Evolutionary conservation across 768 basidiomycete species (phyloP), one percentile per base, ranked within the genome.

Genomic region (Hygrocybe coccinea): DNA sequence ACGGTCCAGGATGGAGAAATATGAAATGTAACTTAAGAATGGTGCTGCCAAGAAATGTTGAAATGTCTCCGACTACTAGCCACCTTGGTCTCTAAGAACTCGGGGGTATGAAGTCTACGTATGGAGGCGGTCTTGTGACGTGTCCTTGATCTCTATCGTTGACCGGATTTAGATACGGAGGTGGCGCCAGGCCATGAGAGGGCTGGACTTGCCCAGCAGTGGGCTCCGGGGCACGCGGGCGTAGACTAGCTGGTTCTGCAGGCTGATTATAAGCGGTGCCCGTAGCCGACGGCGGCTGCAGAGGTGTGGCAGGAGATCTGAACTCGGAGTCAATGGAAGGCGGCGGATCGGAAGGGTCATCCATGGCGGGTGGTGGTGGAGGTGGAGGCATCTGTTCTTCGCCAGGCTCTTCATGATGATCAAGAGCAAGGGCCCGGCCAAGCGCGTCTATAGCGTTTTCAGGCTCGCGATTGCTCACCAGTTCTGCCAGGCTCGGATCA

Each of bases 301-400:
- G 64, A 39, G 71, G 58, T n/a, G 63, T 61, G 35, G 70, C 71
- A n/a, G 79, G 80, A 14, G 76, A 76, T 53, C 79, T 77, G 63
- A 86, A 90, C 48, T 84, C 86, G 8, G 87, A 90, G 68, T 93
- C 88, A 62, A 93, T 93, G 5, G 87, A 89, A 11, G 91, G 91
- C 4, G 91, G 91, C 19, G 90, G 91, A 66, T 93, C 91, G 2
- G 84, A 85, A 19, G 91, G 91, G 68, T 93, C 91, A 63, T 93
- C 91, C 74, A 91, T 79, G 34, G 85, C 83, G 15, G 86, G 86
- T 0, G 89, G 89, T 4, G 90, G 90, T 0, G 90, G 91, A 0
- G 88, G 89, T 1, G 78, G 83, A 0, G 87, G 89, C 1, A 78
- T 82, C 25, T 71, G 71, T 51, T 74, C 71, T 60, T 63, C 69